Evolutionary conservation across 2,329 filamentous ascomycete genomes (phyloP).

Genomic region (Fusarium ambrosium): DNA sequence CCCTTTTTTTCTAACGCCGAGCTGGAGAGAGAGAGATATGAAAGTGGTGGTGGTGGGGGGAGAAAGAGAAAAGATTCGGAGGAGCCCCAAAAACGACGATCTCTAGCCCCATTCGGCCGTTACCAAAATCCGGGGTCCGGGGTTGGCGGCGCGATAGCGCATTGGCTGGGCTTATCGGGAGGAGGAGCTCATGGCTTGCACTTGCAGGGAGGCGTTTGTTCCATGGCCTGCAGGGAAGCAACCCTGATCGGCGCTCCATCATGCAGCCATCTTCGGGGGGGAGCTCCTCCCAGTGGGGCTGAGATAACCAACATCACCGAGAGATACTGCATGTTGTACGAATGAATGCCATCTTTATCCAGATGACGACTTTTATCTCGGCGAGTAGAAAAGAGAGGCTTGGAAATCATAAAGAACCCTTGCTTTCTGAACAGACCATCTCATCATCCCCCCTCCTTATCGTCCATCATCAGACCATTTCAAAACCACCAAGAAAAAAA

Average conservation of each 20-base stretch:
- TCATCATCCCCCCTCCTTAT: not conserved
- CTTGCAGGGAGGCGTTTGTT: constrained; percentile 1
- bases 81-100: constrained; percentile 8
- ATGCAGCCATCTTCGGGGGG: not conserved
- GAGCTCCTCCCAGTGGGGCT: constrained; percentile 29
- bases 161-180: constrained; percentile 20
- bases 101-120: not conserved
- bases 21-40: too few relatives aligned
- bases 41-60: not conserved
- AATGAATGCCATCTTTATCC: not conserved
- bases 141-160: not conserved
- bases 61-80: not conserved
- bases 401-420: constrained; percentile 7
- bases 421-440: not conserved
- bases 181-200: constrained; percentile 16
- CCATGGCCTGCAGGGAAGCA: constrained; percentile 5
- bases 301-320: not conserved
- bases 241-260: not conserved
- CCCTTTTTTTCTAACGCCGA: constrained; percentile 2
- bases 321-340: not conserved
- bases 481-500: not conserved
- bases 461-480: not conserved
- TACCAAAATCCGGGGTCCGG: constrained; percentile 19
- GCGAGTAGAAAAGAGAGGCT: not conserved
- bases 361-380: not conserved